Conservation (phyloP, 2,329 filamentous ascomycete genomes). For the Bipolaris bicolor region DNA sequence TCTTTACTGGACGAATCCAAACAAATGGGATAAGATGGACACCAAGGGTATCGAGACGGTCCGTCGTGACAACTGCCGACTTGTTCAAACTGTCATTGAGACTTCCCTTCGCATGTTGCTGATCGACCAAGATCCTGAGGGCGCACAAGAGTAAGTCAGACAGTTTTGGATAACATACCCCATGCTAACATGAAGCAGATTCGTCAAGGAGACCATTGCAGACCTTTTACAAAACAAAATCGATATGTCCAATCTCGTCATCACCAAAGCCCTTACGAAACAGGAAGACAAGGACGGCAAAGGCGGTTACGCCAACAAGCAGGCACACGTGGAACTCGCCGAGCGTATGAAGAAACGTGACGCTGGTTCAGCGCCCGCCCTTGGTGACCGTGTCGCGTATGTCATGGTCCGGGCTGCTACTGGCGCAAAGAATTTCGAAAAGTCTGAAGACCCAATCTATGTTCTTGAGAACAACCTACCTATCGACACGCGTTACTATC, state of each 20-base stretch:
- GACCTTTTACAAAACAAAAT: conserved; percentile 96
- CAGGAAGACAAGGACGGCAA: conserved; percentile 44
- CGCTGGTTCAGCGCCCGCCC: conserved; percentile 85
- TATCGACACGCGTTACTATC: conserved; percentile 97
- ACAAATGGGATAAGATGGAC: conserved; percentile 99
- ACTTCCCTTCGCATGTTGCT: conserved; percentile 94
- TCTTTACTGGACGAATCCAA: conserved; percentile 93
- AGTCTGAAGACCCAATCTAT: conserved; percentile 95
- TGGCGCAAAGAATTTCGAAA: conserved; percentile 94
- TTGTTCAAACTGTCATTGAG: conserved; percentile 97
- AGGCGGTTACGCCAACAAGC: conserved; percentile 78
- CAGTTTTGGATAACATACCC: conserved; percentile 40
- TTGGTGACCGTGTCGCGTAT: conserved; percentile 96
- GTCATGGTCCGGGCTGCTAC: conserved; percentile 93
- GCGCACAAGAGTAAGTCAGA: conserved; percentile 83
- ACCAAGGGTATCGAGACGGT: conserved; percentile 99
- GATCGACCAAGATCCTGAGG: conserved; percentile 88
- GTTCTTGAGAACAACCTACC: conserved; percentile 97
- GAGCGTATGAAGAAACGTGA: conserved; percentile 98
- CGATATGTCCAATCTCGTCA: conserved; percentile 99
- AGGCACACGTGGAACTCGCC: conserved; percentile 94
- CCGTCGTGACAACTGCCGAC: conserved; percentile 89
- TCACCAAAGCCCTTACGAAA: conserved; percentile 95
- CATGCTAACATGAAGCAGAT: conserved; percentile 61
- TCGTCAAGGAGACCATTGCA: conserved; percentile 94